These are phyloP conservation scores for Pseudocercospora crystallina DNA, from an alignment of 2,329 filamentous ascomycete genomes.

Conservation along the genomic window DNA sequence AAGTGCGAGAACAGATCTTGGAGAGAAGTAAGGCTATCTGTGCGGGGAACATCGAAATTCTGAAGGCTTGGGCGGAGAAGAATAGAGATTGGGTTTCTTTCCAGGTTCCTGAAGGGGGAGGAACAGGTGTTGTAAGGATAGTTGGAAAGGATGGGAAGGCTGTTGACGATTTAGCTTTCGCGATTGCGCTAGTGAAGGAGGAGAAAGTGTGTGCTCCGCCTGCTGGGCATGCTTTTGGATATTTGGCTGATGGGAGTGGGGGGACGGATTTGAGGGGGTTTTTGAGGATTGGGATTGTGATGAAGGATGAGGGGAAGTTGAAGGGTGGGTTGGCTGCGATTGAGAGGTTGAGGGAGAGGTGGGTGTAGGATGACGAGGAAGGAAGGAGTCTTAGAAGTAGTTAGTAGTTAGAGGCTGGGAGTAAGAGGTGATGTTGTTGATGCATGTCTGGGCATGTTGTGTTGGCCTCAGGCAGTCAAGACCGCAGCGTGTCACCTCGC, in stretches of 20 bases:
- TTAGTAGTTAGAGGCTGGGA: too few relatives aligned
- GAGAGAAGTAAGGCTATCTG: neutral
- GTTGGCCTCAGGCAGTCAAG: too few relatives aligned
- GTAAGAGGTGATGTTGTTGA: too few relatives aligned
- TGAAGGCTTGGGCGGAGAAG: neutral
- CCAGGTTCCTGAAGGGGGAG: neutral
- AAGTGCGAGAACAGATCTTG: neutral
- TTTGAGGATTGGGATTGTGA: slow-evolving; percentile 9
- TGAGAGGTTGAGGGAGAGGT: neutral
- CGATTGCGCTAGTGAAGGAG: slow-evolving; percentile 4
- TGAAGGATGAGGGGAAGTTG: slow-evolving; percentile 8
- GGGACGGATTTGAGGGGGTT: slow-evolving; percentile 4
- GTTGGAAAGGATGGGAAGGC: neutral
- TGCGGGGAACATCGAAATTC: neutral
- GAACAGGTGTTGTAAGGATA: neutral
- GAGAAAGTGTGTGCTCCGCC: slow-evolving; percentile 9
- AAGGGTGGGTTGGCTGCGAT: slow-evolving; percentile 29
- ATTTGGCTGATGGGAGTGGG: slow-evolving; percentile 6
- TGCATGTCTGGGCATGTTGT: too few relatives aligned
- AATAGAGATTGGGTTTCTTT: neutral
- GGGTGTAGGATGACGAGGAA: too few relatives aligned
- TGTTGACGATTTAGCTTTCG: slow-evolving; percentile 6
- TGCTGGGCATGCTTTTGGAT: slow-evolving; percentile 6
- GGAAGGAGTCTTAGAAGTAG: too few relatives aligned
- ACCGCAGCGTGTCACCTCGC: too few relatives aligned